A percentile compares a stretch with the other conserved stretches of the same genome.
phyloP scores from a whole-genome alignment of 2,329 filamentous ascomycete species.

The Fusarium sp. region DNA sequence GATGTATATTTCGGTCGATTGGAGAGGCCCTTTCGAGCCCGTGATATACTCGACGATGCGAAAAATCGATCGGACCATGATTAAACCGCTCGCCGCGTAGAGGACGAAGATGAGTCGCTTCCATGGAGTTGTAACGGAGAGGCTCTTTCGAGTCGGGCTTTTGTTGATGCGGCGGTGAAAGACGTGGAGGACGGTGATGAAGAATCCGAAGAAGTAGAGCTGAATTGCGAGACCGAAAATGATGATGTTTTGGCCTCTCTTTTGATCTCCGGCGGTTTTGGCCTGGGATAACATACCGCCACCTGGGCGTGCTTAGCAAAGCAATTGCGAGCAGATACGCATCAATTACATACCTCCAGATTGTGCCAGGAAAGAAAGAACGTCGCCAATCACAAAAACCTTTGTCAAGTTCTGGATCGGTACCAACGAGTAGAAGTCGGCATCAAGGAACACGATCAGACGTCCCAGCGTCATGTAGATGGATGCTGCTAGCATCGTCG shows the following conservation, averaged over 20 bases:
- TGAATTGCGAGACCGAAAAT: not conserved
- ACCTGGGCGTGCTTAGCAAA: not conserved
- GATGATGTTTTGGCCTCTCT: not conserved
- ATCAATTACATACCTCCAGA: constrained; percentile 3
- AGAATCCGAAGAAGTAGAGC: not conserved
- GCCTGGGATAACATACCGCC: not conserved
- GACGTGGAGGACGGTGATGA: not conserved
- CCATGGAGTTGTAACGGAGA: not conserved
- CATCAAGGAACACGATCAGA: constrained; percentile 51
- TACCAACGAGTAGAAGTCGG: constrained; percentile 55
- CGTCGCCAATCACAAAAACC: constrained; percentile 62
- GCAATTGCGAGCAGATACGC: not conserved
- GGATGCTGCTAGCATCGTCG: constrained; percentile 54
- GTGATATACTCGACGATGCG: constrained; percentile 54
- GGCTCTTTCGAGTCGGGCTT: not conserved
- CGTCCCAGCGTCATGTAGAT: constrained; percentile 60
- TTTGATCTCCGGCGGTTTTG: not conserved
- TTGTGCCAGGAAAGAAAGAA: constrained; percentile 54
- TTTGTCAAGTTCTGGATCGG: constrained; percentile 57
- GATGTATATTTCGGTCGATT: constrained; percentile 45
- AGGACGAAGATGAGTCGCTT: constrained; percentile 25
- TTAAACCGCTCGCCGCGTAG: constrained; percentile 41
- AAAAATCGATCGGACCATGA: constrained; percentile 53
- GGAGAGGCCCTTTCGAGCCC: constrained; percentile 43
- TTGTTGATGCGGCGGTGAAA: not conserved